Percentiles rank a stretch among this genome's conserved stretches.
phyloP scores from a whole-genome alignment of 73 alveolate species.

The Breviolum minutum region DNA sequence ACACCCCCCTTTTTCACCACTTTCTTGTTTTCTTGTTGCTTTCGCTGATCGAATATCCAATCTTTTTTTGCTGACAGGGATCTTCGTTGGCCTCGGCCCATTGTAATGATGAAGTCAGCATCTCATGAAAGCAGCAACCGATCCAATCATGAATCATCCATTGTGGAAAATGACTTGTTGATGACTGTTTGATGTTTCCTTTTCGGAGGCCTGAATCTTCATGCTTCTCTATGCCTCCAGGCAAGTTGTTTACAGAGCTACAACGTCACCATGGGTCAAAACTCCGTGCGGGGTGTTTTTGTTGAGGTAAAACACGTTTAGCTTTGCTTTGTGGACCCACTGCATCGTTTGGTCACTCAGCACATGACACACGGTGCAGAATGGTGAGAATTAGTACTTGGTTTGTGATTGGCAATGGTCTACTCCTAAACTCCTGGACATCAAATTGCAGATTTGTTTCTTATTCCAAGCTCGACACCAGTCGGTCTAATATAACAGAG shows the following conservation, averaged over 20 bases:
- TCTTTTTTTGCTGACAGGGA: constrained; percentile 10
- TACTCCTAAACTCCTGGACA: too few relatives aligned
- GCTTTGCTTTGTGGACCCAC: constrained; percentile 79
- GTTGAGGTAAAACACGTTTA: constrained; percentile 42
- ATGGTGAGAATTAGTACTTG: not conserved
- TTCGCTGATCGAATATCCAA: not conserved
- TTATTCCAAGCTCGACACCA: too few relatives aligned
- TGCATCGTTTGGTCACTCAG: constrained; percentile 33
- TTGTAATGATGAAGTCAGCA: constrained; percentile 45
- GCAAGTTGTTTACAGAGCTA: not conserved
- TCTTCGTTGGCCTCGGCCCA: constrained; percentile 81
- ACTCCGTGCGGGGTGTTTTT: too few relatives aligned
- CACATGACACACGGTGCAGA: not conserved
- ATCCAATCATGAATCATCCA: not conserved
- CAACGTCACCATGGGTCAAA: too few relatives aligned
- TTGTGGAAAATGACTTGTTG: not conserved
- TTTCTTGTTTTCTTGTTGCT: not conserved
- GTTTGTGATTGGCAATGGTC: too few relatives aligned
- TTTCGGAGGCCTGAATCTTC: constrained; percentile 57
- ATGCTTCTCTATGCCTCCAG: constrained; percentile 45
- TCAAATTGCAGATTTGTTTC: too few relatives aligned
- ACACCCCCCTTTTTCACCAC: not conserved
- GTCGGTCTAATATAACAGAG: too few relatives aligned
- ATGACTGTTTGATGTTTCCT: not conserved
- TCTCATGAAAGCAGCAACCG: not conserved